Evolutionary conservation across 1,139 yeast species (phyloP).

Genomic region (Geotrichum fermentans): DNA sequence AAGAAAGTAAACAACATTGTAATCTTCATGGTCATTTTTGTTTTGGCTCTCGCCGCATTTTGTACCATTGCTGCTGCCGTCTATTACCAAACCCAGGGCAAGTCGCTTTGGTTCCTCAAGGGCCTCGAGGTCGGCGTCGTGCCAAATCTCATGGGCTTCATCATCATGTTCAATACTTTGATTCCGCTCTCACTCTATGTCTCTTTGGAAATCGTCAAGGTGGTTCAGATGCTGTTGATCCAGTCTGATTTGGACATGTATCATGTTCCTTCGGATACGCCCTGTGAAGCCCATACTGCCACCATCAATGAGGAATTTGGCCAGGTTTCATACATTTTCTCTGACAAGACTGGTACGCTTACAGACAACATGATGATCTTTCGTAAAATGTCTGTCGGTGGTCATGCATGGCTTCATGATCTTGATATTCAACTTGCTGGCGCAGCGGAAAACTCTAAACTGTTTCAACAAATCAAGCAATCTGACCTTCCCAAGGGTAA

Average conservation of each 20-base stretch:
- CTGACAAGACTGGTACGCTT: slow-evolving; percentile 95
- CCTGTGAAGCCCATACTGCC: slow-evolving; percentile 92
- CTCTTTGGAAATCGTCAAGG: slow-evolving; percentile 92
- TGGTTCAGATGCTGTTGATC: slow-evolving; percentile 71
- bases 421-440: slow-evolving; percentile 46
- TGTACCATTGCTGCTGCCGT: slow-evolving; percentile 77
- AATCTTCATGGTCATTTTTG: slow-evolving; percentile 79
- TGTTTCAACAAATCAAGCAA: slow-evolving; percentile 18
- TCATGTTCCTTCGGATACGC: slow-evolving; percentile 75
- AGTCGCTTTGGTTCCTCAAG: slow-evolving; percentile 63
- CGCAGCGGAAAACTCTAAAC: slow-evolving; percentile 21
- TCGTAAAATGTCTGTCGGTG: slow-evolving; percentile 77
- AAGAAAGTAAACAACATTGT: slow-evolving; percentile 77
- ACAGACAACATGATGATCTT: slow-evolving; percentile 89
- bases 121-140: slow-evolving; percentile 80
- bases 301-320: slow-evolving; percentile 95
- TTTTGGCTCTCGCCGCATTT: slow-evolving; percentile 65
- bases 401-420: slow-evolving; percentile 86
- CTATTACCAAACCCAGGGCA: slow-evolving; percentile 43
- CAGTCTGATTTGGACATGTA: slow-evolving; percentile 96
- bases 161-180: slow-evolving; percentile 94
- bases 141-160: slow-evolving; percentile 88
- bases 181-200: slow-evolving; percentile 93
- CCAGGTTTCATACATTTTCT: slow-evolving; percentile 88
- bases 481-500: slow-evolving; percentile 15